Base-by-base conservation (phyloP, 495 filamentous ascomycete genomes). In the Penicillium maclennaniae region DNA sequence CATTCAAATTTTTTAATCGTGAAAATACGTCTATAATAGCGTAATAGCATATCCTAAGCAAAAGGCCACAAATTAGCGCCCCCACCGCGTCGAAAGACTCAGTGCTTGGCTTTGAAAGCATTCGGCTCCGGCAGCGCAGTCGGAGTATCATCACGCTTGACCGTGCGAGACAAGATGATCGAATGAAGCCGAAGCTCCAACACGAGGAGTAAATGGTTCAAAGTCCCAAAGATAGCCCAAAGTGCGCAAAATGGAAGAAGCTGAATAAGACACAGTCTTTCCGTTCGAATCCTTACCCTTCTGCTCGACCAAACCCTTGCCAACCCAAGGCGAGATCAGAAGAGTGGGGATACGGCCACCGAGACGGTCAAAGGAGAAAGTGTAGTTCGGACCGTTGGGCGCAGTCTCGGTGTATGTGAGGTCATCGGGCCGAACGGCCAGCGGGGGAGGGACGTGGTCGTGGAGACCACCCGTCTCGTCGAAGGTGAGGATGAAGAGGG, bases 401-500 rank as follows among this genome's bases (percentile, higher is more conserved):
- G 74, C 67, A 0, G 49, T 66, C 54, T 74, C 71, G 31, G 72
- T 79, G 63, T 75, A 79, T 1, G 69, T 71, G 27, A 71, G 44
- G 51, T 68, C 53, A 45, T 79, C 75, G 0, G 71, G 60, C 31
- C 58, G 69, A 6, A 67, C 59, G 36, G 67, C 70, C 17, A 71
- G 59, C 6, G 76, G 76, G 2, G 77, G 67, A 2, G 75, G 68
- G 20, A 78, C 74, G 58, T 79, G 77, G 65, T 79, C 77, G 45
- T 66, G 66, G 71, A 78, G 79, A 37, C 75, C 75, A 21, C 77
- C 74, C 16, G 66, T 73, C 66, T 79, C 76, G 54, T 79, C 77
- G 47, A 74, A 80, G 50, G 73, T 80, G 15, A 80, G 58, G 53
- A 79, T 67, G 49, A 78, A 69, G 21, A 80, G 67, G 7, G 75